phyloP scores from a whole-genome alignment of 805 yeast genomes.

The Nakazawaea laoshanensis region DNA sequence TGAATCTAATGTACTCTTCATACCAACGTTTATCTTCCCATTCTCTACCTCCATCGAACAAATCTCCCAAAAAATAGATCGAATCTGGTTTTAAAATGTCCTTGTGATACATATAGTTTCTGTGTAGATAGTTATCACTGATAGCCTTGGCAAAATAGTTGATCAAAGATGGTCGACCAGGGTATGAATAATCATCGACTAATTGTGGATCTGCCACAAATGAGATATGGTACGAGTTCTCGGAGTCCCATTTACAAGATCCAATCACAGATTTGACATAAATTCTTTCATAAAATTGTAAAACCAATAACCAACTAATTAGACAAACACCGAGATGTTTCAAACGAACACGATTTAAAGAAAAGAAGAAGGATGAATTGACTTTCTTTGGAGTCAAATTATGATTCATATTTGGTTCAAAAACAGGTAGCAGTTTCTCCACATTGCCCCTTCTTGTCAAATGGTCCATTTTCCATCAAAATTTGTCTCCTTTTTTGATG shows the following conservation, averaged over 20 bases:
- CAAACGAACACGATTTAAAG: no score
- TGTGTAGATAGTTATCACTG: conserved; percentile 71
- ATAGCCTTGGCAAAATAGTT: conserved; percentile 50
- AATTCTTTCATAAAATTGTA: conserved; percentile 39
- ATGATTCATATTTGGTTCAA: no score
- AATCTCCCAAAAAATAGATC: conserved; percentile 77
- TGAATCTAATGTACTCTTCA: conserved; percentile 62
- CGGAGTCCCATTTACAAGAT: conserved; percentile 21
- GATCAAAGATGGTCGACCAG: conserved; percentile 45
- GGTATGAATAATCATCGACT: conserved; percentile 83
- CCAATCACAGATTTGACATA: conserved; percentile 31
- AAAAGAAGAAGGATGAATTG: no score
- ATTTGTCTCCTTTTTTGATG: neutral
- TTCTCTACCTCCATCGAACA: conserved; percentile 91
- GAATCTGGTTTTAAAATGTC: conserved; percentile 60
- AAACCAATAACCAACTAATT: conserved; percentile 29
- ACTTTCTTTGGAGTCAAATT: no score
- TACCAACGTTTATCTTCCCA: conserved; percentile 66
- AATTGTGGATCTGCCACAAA: conserved; percentile 92
- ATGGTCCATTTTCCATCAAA: conserved; percentile 2
- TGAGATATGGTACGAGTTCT: conserved; percentile 8
- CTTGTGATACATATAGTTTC: conserved; percentile 62
- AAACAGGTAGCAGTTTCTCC: no score
- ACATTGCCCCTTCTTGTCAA: conserved; percentile 4
- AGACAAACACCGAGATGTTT: conserved; percentile 3